phyloP scores from a whole-genome alignment of 495 filamentous ascomycete species.

The Penicillium flavigenum region DNA sequence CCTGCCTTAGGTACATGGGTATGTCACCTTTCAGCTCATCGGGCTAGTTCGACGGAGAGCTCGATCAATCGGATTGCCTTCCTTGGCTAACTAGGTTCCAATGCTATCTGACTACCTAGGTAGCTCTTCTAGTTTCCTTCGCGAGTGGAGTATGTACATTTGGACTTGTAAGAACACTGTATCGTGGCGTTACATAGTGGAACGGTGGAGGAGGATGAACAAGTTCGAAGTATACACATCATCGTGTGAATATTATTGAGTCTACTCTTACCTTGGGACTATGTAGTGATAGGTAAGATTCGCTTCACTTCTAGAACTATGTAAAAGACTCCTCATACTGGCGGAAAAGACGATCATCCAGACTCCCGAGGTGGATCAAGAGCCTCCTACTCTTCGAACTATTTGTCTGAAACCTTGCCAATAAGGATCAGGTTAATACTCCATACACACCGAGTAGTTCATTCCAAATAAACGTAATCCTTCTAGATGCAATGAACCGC shows the following conservation, averaged over 20 bases:
- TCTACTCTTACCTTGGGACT: not conserved
- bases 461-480: not conserved
- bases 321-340: not conserved
- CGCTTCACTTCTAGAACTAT: not conserved
- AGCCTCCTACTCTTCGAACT: not conserved
- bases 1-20: not conserved
- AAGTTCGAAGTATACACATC: not conserved
- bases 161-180: not conserved
- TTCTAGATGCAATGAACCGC: constrained; percentile 4
- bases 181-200: not conserved
- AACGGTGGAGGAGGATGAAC: not conserved
- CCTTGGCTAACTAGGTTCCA: not conserved
- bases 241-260: not conserved
- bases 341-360: not conserved
- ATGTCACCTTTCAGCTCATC: not conserved
- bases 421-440: not conserved
- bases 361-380: not conserved
- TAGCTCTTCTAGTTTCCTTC: not conserved
- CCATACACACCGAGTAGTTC: not conserved
- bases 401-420: not conserved
- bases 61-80: not conserved
- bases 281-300: not conserved
- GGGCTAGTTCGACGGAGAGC: not conserved
- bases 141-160: not conserved
- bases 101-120: not conserved